A percentile compares a stretch with the other conserved stretches of the same genome.
Evolutionary conservation across 306 rosid genomes (phyloP).

Genomic region (Leucaena leucocephala): DNA sequence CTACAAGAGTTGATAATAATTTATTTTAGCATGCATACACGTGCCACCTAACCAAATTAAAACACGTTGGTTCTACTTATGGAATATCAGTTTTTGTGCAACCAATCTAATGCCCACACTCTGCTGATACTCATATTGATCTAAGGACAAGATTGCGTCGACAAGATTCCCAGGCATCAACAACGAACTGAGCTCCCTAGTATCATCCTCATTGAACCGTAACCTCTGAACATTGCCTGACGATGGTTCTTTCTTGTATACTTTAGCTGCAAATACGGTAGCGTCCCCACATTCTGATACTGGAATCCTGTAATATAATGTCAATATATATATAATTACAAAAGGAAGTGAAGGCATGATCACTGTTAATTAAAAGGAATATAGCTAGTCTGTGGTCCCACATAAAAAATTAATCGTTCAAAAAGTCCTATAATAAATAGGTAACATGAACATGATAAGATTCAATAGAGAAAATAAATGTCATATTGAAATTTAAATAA

Average conservation of each 20-base stretch:
- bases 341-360: too few species aligned
- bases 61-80: constrained; percentile 36
- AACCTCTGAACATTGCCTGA: constrained; percentile 62
- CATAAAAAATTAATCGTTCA: too few species aligned
- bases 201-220: constrained; percentile 67
- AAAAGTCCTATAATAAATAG: too few species aligned
- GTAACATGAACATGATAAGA: too few species aligned
- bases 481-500: too few species aligned
- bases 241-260: constrained; percentile 70
- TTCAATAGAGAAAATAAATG: too few species aligned
- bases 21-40: not conserved
- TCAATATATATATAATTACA: too few species aligned
- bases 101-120: constrained; percentile 84
- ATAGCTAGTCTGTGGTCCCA: too few species aligned
- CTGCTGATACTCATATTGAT: constrained; percentile 78
- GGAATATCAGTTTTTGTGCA: constrained; percentile 75
- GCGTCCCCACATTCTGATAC: constrained; percentile 25
- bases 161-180: constrained; percentile 63
- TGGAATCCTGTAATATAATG: too few species aligned
- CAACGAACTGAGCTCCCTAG: constrained; percentile 66
- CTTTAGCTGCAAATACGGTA: constrained; percentile 70
- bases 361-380: too few species aligned
- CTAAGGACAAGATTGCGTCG: constrained; percentile 82
- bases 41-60: constrained; percentile 20
- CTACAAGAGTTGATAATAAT: constrained; percentile 21